Percentiles rank a stretch among this genome's conserved stretches.
Conservation (phyloP, 2,329 filamentous ascomycete genomes). For the Aspergillus ruber region DNA sequence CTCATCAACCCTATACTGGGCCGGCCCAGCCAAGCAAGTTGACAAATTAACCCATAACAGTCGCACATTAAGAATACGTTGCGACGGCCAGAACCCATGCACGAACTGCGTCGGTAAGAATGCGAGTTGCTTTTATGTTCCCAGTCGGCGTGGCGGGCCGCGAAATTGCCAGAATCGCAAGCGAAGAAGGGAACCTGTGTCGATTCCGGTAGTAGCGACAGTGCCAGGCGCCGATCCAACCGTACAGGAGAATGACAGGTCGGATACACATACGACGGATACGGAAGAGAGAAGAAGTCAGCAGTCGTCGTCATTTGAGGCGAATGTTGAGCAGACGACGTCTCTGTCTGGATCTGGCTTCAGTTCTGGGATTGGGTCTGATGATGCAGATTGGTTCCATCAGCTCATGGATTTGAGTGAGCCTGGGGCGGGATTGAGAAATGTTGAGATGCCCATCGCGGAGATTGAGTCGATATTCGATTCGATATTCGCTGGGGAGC, state of each 20-base stretch:
- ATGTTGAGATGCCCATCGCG: slow-evolving; percentile 40
- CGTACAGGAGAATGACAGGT: no score
- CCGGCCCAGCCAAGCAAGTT: neutral
- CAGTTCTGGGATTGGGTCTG: neutral
- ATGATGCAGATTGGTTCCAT: slow-evolving; percentile 10
- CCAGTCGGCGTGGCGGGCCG: slow-evolving; percentile 21
- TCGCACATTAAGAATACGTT: slow-evolving; percentile 42
- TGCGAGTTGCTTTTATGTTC: slow-evolving; percentile 21
- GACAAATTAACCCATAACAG: slow-evolving; percentile 19
- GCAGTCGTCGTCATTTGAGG: neutral
- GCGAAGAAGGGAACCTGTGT: neutral
- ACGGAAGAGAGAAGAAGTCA: neutral
- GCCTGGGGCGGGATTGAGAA: slow-evolving; percentile 44
- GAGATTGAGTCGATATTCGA: slow-evolving; percentile 48
- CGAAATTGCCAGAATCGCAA: slow-evolving; percentile 1
- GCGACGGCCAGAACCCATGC: slow-evolving; percentile 42
- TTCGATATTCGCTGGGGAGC: slow-evolving; percentile 17
- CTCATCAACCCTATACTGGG: neutral
- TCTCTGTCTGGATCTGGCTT: neutral
- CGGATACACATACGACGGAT: neutral
- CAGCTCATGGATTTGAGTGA: slow-evolving; percentile 27
- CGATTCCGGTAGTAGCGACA: neutral
- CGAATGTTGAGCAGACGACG: neutral
- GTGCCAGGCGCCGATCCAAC: neutral
- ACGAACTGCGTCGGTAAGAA: slow-evolving; percentile 24